Percentiles rank a stretch among this genome's conserved stretches.
These are phyloP conservation scores for Phialophora verrucosa DNA, from an alignment of 2,329 filamentous ascomycete species.

Conservation along the genomic window DNA sequence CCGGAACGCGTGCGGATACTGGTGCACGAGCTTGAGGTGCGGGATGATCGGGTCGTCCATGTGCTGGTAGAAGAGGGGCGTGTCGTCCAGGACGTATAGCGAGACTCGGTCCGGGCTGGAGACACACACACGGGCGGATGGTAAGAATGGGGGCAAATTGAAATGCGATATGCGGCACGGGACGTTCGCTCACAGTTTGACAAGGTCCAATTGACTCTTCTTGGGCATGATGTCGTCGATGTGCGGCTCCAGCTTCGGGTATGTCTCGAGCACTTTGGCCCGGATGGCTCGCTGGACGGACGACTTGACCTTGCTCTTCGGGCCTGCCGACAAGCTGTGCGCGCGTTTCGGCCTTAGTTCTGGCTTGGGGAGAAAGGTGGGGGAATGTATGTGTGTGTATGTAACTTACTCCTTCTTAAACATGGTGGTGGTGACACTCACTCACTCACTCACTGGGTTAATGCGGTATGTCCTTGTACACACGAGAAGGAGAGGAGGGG, in stretches of 20 bases:
- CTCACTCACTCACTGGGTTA: background rate
- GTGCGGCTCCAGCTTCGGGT: constrained; percentile 81
- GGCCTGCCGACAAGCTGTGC: constrained; percentile 68
- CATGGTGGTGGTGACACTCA: constrained; percentile 25
- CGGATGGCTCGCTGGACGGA: constrained; percentile 89
- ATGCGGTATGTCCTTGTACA: background rate
- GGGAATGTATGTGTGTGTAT: background rate
- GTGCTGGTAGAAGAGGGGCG: constrained; percentile 92
- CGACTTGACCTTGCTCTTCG: constrained; percentile 96
- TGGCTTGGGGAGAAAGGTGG: background rate
- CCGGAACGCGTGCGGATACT: constrained; percentile 83
- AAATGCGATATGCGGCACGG: background rate
- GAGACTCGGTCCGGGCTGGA: constrained; percentile 78
- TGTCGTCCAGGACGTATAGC: constrained; percentile 77
- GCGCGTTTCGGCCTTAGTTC: background rate
- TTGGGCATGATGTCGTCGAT: constrained; percentile 96
- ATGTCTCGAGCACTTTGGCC: constrained; percentile 78
- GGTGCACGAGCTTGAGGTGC: constrained; percentile 86
- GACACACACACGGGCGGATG: too few relatives aligned
- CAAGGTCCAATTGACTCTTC: constrained; percentile 84
- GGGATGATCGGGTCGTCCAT: constrained; percentile 78
- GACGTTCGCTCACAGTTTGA: constrained; percentile 71
- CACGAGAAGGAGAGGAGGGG: background rate
- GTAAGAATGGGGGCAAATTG: too few relatives aligned
- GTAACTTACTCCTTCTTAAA: constrained; percentile 35